Conservation (phyloP, 2,329 filamentous ascomycete genomes). For the Fusarium sacchari region DNA sequence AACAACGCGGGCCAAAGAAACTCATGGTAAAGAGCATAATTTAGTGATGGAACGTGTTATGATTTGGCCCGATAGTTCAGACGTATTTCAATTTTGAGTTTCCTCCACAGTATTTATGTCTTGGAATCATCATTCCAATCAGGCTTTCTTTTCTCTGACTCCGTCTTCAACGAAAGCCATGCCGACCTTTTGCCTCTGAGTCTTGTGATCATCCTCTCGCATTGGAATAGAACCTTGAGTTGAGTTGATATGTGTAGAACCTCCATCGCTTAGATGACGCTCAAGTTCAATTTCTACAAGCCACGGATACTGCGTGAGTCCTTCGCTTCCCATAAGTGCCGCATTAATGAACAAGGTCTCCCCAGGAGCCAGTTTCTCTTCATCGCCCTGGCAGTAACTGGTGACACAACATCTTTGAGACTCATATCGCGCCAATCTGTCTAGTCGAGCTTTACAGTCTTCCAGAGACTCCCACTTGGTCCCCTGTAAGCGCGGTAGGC, state of each 20-base stretch:
- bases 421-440: background rate
- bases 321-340: background rate
- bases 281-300: constrained; percentile 22
- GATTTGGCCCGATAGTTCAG: too few species aligned
- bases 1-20: background rate
- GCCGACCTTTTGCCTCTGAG: background rate
- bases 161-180: background rate
- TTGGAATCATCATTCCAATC: too few species aligned
- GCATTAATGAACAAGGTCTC: constrained; percentile 36
- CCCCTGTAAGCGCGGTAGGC: constrained; percentile 30
- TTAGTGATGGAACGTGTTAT: too few species aligned
- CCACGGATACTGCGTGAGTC: constrained; percentile 19
- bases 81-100: background rate
- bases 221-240: too few species aligned
- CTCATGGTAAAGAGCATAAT: background rate
- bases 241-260: background rate
- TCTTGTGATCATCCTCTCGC: background rate
- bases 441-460: background rate
- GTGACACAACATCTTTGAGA: constrained; percentile 9
- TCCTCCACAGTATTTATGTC: background rate
- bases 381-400: constrained; percentile 4
- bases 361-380: background rate
- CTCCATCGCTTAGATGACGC: too few species aligned
- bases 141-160: background rate
- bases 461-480: background rate